Percentiles rank a stretch among this genome's conserved stretches.
Evolutionary conservation across 345 rosid genomes (phyloP).

Genomic region (Acer negundo): DNA sequence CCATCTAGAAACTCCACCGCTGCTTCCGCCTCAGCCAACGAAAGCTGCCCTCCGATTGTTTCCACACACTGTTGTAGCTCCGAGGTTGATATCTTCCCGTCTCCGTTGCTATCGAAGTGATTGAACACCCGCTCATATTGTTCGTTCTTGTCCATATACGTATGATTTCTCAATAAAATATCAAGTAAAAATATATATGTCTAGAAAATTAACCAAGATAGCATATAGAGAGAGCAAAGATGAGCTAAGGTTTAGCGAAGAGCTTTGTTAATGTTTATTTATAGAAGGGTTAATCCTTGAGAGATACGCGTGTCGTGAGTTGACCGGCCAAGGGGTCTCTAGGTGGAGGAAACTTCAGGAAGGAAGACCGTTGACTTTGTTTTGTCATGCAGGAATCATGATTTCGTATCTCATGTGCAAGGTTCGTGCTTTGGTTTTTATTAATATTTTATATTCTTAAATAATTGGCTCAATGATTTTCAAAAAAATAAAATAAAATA

Average conservation of each 20-base stretch:
- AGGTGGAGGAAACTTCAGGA: background rate
- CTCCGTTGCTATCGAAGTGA: slow-evolving; percentile 44
- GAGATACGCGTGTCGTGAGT: slow-evolving; percentile 24
- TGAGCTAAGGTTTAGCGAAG: too few species aligned
- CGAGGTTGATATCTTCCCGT: slow-evolving; percentile 48
- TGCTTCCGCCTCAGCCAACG: slow-evolving; percentile 30
- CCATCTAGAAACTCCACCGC: slow-evolving; percentile 29
- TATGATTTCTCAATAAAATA: too few species aligned
- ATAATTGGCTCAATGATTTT: too few species aligned
- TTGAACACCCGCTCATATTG: slow-evolving; percentile 46
- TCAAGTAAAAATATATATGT: too few species aligned
- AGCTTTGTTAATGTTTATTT: background rate
- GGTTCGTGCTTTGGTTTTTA: too few species aligned
- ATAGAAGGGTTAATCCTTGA: too few species aligned
- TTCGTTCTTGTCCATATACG: slow-evolving; percentile 15
- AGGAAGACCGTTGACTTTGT: background rate
- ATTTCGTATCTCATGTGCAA: too few species aligned
- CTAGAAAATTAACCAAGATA: too few species aligned
- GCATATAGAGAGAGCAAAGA: background rate
- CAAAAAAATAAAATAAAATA: too few species aligned
- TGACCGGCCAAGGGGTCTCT: slow-evolving; percentile 4
- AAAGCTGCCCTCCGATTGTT: slow-evolving; percentile 38
- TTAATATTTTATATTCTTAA: too few species aligned
- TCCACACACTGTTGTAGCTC: slow-evolving; percentile 49
- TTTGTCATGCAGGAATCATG: background rate